Evolutionary conservation across 176 grass and related monocot species (phyloP).

Genomic region (Avena atlantica): DNA sequence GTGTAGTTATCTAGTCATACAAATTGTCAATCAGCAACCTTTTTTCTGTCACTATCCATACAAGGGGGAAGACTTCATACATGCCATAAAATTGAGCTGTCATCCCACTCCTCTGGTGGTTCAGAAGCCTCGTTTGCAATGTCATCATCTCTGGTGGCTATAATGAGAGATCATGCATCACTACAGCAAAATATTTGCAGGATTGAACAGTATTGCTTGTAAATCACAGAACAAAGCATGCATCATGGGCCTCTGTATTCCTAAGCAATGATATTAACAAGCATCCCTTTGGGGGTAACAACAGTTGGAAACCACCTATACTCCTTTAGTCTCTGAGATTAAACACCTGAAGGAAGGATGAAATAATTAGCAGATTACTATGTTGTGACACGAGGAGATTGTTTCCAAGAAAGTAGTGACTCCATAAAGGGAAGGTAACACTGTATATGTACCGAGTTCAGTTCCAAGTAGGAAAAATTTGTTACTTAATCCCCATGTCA

Average conservation of each 20-base stretch:
- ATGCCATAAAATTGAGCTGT: conserved; percentile 34
- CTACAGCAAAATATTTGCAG: conserved; percentile 29
- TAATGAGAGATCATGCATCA: conserved; percentile 27
- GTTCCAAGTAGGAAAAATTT: background rate
- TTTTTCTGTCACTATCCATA: conserved; percentile 21
- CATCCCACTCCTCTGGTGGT: conserved; percentile 28
- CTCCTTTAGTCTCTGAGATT: conserved; percentile 44
- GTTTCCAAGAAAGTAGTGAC: background rate
- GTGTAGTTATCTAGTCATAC: conserved; percentile 42
- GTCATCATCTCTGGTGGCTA: conserved; percentile 30
- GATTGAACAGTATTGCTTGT: conserved; percentile 23
- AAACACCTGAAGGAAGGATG: conserved; percentile 54
- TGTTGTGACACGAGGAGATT: background rate
- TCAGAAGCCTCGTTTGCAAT: conserved; percentile 7
- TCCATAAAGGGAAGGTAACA: background rate
- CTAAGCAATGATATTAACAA: conserved; percentile 61
- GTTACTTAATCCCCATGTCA: background rate
- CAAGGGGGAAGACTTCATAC: conserved; percentile 1
- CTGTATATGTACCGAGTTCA: conserved; percentile 29
- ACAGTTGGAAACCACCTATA: conserved; percentile 47
- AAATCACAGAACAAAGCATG: conserved; percentile 39
- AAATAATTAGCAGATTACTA: conserved; percentile 34
- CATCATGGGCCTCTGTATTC: conserved; percentile 45
- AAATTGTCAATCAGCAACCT: conserved; percentile 34
- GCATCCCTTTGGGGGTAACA: conserved; percentile 41